Conservation (phyloP, 352 stramenopile genomes). For the Saprolegnia diclina region DNA sequence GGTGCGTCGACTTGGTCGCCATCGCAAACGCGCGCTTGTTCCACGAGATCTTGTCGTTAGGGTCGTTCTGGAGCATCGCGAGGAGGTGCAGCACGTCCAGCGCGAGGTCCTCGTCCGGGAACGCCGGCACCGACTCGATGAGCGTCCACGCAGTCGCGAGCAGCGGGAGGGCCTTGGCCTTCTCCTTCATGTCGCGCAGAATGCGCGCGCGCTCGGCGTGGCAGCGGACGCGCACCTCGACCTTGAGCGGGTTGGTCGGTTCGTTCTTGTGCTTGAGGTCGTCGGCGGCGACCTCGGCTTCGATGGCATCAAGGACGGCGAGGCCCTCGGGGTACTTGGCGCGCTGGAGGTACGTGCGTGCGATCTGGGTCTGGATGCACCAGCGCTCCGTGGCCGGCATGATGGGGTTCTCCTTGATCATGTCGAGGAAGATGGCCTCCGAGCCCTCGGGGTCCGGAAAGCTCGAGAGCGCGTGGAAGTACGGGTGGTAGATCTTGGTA, state of each 20-base stretch:
- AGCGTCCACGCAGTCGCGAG: conserved; percentile 28
- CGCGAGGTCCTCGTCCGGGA: conserved; percentile 24
- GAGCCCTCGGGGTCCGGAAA: conserved; percentile 9
- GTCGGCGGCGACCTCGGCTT: neutral
- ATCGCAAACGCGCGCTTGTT: conserved; percentile 25
- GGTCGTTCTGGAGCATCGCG: conserved; percentile 26
- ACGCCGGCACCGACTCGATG: neutral
- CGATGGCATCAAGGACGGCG: conserved; percentile 27
- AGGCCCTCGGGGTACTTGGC: conserved; percentile 28
- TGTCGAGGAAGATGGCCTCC: conserved; percentile 2
- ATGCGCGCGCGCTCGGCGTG: conserved; percentile 29
- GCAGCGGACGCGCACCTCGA: conserved; percentile 25
- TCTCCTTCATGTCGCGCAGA: conserved; percentile 28
- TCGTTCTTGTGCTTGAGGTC: neutral
- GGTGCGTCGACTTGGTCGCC: conserved; percentile 17
- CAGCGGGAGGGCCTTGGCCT: conserved; percentile 15
- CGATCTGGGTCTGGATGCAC: conserved; percentile 31
- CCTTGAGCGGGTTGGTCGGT: conserved; percentile 3
- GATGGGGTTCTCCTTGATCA: neutral
- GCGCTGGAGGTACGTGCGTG: conserved; percentile 28
- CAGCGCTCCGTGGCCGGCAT: neutral
- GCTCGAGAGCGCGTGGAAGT: neutral
- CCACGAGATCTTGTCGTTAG: conserved; percentile 23
- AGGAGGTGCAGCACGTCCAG: conserved; percentile 31
- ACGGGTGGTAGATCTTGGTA: conserved; percentile 13